A percentile compares a stretch with the other conserved stretches of the same genome.
phyloP scores from a whole-genome alignment of 78 protist species.

The Polysphondylium violaceum region DNA sequence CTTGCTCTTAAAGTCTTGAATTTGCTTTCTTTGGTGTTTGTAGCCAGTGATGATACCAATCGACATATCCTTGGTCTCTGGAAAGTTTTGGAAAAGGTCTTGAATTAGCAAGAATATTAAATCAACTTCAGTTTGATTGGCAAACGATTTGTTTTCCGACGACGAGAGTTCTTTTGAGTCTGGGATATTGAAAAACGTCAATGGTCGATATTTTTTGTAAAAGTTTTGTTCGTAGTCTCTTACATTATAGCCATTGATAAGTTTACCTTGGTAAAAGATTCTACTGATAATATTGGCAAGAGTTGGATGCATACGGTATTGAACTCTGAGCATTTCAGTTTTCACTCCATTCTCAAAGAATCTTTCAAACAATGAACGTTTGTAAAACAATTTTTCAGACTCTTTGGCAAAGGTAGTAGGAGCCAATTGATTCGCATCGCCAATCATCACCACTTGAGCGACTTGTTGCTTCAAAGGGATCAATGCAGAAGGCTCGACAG shows the following conservation, averaged over 20 bases:
- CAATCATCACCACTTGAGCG: slow-evolving; percentile 65
- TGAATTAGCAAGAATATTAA: slow-evolving; percentile 9
- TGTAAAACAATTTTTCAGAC: background rate
- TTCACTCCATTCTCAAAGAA: background rate
- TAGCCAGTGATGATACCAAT: slow-evolving; percentile 92
- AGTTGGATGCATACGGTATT: slow-evolving; percentile 93
- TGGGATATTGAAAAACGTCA: slow-evolving; percentile 21
- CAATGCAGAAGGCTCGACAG: slow-evolving; percentile 80
- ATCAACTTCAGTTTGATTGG: slow-evolving; percentile 13
- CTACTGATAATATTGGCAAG: slow-evolving; percentile 84
- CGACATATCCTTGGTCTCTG: slow-evolving; percentile 19
- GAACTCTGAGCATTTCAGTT: slow-evolving; percentile 64
- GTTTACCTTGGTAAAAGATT: slow-evolving; percentile 80
- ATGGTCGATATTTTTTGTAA: slow-evolving; percentile 29
- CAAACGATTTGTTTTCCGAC: background rate
- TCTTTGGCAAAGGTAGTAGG: slow-evolving; percentile 57
- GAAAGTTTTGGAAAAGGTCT: slow-evolving; percentile 8
- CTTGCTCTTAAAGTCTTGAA: background rate
- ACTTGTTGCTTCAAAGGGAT: slow-evolving; percentile 41
- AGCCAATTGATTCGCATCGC: slow-evolving; percentile 88
- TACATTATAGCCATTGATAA: slow-evolving; percentile 70
- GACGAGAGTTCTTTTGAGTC: slow-evolving; percentile 17
- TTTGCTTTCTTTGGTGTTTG: slow-evolving; percentile 77
- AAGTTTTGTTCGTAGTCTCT: background rate
- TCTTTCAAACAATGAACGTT: slow-evolving; percentile 42